Base-by-base conservation (phyloP, 257 asterid genomes). In the Solanum bulbocastanum region DNA sequence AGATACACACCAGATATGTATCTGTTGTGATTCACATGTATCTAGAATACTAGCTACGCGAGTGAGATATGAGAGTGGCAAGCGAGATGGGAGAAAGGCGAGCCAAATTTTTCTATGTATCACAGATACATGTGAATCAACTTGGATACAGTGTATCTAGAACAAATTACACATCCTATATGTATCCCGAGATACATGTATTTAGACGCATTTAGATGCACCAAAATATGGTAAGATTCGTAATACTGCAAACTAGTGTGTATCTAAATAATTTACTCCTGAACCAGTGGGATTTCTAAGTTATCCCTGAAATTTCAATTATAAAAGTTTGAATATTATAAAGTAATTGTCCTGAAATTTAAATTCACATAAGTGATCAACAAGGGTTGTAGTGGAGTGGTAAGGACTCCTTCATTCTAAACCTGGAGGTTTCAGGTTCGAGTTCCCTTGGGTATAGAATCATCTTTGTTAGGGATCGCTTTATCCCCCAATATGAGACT, bases 151-250 rank as follows among this genome's bases (percentile, higher is more conserved):
- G 0, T 18, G 2, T 18, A 56, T 3, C 10, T 18, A 56, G 10
- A 56, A 56, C 0, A 56, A 18, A 18, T 18, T 7, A 0, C 4
- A 6, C 65, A 15, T 18, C 23, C 10, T 56, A 56, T 49, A 5
- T 49, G 4, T 56, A 56, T 56, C 0, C 0, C 0, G 11, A 56
- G 2, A 56, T 0, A 56, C 11, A 0, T 56, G n/a, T 56, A 56
- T 3, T 18, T 56, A 56, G 1, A 56, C 2, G 2, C n/a, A 56
- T 56, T 1, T 18, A 4, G 10, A 18, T 56, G 11, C n/a, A 18
- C n/a, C 65, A 18, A 56, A 0, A 0, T 56, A 18, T 18, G n/a
- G 2, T 56, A 56, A 56, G 65, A 18, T 18, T 56, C 4, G 4
- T 18, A 56, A 56, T 56, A 56, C 10, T 56, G 58, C 65, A 56